phyloP scores from a whole-genome alignment of 495 filamentous ascomycete genomes.

The Aspergillus cavernicola region DNA sequence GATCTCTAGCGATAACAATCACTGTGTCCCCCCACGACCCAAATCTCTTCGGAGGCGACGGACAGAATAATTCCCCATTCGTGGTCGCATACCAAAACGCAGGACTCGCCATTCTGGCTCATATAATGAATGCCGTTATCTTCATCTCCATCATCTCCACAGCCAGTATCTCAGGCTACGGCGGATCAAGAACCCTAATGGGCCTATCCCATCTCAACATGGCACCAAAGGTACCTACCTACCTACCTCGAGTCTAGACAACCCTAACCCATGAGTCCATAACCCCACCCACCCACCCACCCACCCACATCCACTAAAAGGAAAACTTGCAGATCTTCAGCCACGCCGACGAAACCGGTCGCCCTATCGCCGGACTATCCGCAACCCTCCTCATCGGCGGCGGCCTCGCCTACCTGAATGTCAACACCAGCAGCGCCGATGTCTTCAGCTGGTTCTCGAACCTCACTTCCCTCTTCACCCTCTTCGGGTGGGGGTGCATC shows the following conservation, averaged over 20 bases:
- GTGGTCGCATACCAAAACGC: conserved; percentile 57
- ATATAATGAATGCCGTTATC: conserved; percentile 46
- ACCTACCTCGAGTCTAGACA: too few species aligned
- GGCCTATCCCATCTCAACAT: conserved; percentile 51
- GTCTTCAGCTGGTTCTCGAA: conserved; percentile 62
- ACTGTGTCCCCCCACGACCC: conserved; percentile 37
- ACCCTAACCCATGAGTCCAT: too few species aligned
- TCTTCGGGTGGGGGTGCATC: conserved; percentile 57
- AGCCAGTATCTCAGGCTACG: conserved; percentile 58
- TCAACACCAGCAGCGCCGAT: conserved; percentile 35
- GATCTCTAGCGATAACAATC: conserved; percentile 58
- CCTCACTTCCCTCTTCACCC: conserved; percentile 50
- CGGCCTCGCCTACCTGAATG: conserved; percentile 47
- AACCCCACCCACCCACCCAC: too few species aligned
- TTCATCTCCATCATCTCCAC: conserved; percentile 43
- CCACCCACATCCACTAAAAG: too few species aligned
- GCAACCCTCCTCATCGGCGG: conserved; percentile 44
- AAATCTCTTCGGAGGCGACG: conserved; percentile 38
- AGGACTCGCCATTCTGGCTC: conserved; percentile 25
- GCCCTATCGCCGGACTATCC: conserved; percentile 42
- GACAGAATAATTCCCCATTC: conserved; percentile 50
- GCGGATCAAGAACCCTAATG: conserved; percentile 54
- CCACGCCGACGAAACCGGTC: conserved; percentile 49
- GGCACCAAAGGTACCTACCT: conserved; percentile 48
- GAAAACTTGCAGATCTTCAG: conserved; percentile 42